Conservation (phyloP, 2,329 filamentous ascomycete species). For the Colletotrichum viniferum region DNA sequence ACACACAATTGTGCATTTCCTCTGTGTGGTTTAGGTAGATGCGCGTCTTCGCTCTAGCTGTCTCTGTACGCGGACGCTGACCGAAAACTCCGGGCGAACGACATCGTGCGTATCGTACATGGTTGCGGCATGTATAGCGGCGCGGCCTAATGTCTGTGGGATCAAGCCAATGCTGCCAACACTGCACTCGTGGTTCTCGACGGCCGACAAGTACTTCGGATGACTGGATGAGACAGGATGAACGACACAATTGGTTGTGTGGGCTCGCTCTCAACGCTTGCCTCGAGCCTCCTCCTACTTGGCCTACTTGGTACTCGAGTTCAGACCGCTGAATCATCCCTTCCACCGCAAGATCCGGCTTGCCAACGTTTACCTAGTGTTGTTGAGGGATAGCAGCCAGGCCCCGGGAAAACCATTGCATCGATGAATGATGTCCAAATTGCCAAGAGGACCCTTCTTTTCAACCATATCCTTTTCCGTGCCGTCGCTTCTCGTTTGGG, state of each 20-base stretch:
- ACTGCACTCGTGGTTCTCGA: background rate
- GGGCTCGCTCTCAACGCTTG: background rate
- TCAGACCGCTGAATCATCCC: background rate
- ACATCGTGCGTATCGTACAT: background rate
- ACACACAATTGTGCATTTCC: background rate
- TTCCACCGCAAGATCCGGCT: background rate
- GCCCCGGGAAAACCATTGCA: background rate
- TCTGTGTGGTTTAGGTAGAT: background rate
- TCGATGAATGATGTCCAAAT: background rate
- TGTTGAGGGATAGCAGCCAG: background rate
- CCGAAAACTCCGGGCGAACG: slow-evolving; percentile 1
- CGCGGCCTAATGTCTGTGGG: slow-evolving; percentile 1
- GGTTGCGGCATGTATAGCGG: background rate
- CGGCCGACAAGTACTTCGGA: background rate
- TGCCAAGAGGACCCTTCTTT: slow-evolving; percentile 14
- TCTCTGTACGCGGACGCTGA: background rate
- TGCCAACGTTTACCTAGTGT: background rate
- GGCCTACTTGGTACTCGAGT: background rate
- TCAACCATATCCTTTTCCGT: background rate
- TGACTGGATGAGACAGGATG: slow-evolving; percentile 3
- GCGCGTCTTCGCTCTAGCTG: background rate
- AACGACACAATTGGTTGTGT: background rate
- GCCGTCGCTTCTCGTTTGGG: background rate
- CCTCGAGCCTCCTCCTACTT: background rate
- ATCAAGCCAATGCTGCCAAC: slow-evolving; percentile 3